These are phyloP conservation scores for Dacryopinax spathularia DNA, from an alignment of 768 basidiomycete genomes.

Conservation along the genomic window DNA sequence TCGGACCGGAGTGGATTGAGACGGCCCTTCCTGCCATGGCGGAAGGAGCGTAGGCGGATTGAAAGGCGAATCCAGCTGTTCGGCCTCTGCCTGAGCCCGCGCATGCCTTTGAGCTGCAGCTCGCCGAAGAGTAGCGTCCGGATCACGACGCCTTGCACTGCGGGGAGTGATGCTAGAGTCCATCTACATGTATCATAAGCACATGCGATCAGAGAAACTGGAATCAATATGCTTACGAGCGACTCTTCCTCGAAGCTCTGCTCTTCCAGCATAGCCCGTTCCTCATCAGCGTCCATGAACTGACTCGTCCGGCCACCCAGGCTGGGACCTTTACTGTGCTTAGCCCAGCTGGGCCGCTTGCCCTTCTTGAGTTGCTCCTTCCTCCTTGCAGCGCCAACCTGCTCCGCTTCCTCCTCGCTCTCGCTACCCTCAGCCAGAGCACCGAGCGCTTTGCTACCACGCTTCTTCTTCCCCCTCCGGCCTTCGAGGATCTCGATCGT, in stretches of 20 bases:
- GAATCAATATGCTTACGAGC: not conserved
- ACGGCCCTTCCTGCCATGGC: not conserved
- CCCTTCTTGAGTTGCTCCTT: conserved; percentile 23
- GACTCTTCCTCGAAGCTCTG: not conserved
- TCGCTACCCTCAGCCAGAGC: conserved; percentile 19
- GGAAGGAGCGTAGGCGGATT: not conserved
- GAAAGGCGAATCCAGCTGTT: not conserved
- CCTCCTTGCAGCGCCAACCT: conserved; percentile 18
- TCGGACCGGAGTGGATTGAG: not conserved
- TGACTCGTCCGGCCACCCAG: conserved; percentile 19
- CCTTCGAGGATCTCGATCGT: conserved; percentile 82
- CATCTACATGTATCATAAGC: not conserved
- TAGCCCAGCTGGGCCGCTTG: conserved; percentile 22
- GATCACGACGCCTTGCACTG: not conserved
- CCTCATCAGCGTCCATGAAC: conserved; percentile 27
- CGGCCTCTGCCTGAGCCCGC: not conserved
- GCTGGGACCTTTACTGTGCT: conserved; percentile 13
- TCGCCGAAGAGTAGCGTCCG: not conserved
- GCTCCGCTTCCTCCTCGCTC: conserved; percentile 16
- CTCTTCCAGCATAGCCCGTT: conserved; percentile 9
- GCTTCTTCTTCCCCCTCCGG: conserved; percentile 12
- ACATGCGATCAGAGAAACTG: not conserved
- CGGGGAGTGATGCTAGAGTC: not conserved
- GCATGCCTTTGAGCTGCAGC: not conserved
- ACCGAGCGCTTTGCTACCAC: conserved; percentile 22